Evolutionary conservation across 768 basidiomycete species (phyloP), one percentile per base, ranked within the genome.

Genomic region (Collybia nuda): DNA sequence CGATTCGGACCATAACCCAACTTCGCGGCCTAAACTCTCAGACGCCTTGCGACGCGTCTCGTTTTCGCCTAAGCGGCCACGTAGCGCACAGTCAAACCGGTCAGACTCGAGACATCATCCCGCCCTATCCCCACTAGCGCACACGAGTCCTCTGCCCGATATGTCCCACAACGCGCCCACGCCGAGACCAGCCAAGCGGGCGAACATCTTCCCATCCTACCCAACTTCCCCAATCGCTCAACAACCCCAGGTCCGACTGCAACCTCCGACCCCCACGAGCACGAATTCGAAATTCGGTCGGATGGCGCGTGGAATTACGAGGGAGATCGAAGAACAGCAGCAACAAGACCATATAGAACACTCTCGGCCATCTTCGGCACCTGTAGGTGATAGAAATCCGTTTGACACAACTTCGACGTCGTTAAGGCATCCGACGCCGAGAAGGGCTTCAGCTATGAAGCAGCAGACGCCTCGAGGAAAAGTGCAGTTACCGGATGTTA

Each of bases 21-120:
- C 70, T 3, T 62, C 79, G 5, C 79, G 84, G 41, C 85, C 85
- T 3, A 85, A 79, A 60, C 72, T 93, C 24, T 75, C 86, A 1
- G 89, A 91, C 58, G 82, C 87, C 3, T 73, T 93, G 7, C 80
- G 81, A 28, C 80, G 81, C 38, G 79, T 86, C 35, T 79, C 81
- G 0, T 88, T 91, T 66, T 90, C 88, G 12, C 89, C 89, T 1
- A 84, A 86, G 61, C 79, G 90, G 12, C 89, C 87, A 1, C 81
- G 86, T 8, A 80, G 69, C 49, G 67, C 76, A 4, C 68, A 63
- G 21, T 54, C 66, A 22, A 51, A 47, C 22, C 57, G 37, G 23
- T 54, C 58, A 14, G 40, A 46, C 9, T 44, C 48, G 15, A 43
- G 38, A 7, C 8, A 40, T 36, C 52, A 53, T 7, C 9, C 36